A percentile compares a stretch with the other conserved stretches of the same genome.
These are phyloP conservation scores for Picea mariana DNA, from an alignment of 83 land plant species.

Conservation along the genomic window DNA sequence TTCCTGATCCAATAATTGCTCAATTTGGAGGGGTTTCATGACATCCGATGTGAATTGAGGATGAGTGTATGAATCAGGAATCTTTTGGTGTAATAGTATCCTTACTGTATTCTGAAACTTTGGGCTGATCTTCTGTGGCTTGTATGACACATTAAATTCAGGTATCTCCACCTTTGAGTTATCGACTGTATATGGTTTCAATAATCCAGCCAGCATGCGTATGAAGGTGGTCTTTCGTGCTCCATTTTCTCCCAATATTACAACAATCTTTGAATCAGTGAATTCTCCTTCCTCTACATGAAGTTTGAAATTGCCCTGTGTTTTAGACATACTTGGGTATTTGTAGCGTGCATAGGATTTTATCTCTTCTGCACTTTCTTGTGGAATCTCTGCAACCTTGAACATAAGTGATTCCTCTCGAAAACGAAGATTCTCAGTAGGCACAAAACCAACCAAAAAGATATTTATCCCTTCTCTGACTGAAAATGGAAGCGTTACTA, in stretches of 20 bases:
- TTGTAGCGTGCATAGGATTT: slow-evolving; percentile 50
- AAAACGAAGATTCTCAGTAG: slow-evolving; percentile 50
- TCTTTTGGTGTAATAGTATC: too few relatives aligned
- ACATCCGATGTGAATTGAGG: too few relatives aligned
- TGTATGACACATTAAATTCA: slow-evolving; percentile 43
- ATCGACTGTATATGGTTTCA: slow-evolving; percentile 38
- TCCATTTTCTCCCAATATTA: slow-evolving; percentile 61
- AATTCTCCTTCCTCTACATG: slow-evolving; percentile 51
- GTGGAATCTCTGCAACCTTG: slow-evolving; percentile 63
- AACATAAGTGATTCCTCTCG: slow-evolving; percentile 57
- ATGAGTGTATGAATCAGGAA: too few relatives aligned
- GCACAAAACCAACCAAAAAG: slow-evolving; percentile 51
- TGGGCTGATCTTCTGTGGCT: neutral
- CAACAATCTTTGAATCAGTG: slow-evolving; percentile 56
- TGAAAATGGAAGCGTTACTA: slow-evolving; percentile 54
- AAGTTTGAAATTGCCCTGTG: slow-evolving; percentile 50
- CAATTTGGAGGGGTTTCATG: too few relatives aligned
- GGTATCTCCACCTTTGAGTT: slow-evolving; percentile 41
- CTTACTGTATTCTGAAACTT: too few relatives aligned
- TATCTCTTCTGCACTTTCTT: slow-evolving; percentile 53
- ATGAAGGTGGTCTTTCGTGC: slow-evolving; percentile 56
- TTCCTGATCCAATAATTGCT: too few relatives aligned
- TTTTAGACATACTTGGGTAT: slow-evolving; percentile 48
- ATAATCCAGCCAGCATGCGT: slow-evolving; percentile 51
- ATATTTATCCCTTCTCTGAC: slow-evolving; percentile 58